Percentiles rank a stretch among this genome's conserved stretches.
Evolutionary conservation across 305 asterid species (phyloP).

Genomic region (Solanum chacoense): DNA sequence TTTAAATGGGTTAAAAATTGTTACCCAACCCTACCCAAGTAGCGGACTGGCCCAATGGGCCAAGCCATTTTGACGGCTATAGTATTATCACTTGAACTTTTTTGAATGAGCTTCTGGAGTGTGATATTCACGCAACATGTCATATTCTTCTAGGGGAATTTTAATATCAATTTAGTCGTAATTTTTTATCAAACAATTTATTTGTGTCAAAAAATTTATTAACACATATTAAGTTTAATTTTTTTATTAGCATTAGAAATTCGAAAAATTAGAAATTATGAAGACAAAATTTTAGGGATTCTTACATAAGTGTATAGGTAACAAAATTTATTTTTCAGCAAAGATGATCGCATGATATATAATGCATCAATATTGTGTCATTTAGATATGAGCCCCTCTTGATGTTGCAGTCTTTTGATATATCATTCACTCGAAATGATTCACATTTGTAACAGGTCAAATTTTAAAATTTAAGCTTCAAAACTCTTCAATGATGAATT

Average conservation of each 20-base stretch:
- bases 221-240: neutral
- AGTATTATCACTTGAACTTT: neutral
- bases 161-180: neutral
- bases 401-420: neutral
- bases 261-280: too few species aligned
- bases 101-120: neutral
- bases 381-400: neutral
- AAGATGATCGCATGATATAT: neutral
- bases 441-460: neutral
- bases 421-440: neutral
- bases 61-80: neutral
- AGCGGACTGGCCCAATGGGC: neutral
- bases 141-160: neutral
- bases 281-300: neutral
- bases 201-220: too few species aligned
- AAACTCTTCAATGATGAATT: too few species aligned
- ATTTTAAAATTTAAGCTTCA: neutral
- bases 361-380: neutral
- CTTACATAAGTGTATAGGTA: neutral
- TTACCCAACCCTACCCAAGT: neutral
- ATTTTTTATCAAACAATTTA: neutral
- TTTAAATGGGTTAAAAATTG: neutral
- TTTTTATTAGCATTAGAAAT: neutral
- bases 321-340: neutral
- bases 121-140: neutral